phyloP scores from a whole-genome alignment of 805 yeast genomes.

The Candida odintsovae region DNA sequence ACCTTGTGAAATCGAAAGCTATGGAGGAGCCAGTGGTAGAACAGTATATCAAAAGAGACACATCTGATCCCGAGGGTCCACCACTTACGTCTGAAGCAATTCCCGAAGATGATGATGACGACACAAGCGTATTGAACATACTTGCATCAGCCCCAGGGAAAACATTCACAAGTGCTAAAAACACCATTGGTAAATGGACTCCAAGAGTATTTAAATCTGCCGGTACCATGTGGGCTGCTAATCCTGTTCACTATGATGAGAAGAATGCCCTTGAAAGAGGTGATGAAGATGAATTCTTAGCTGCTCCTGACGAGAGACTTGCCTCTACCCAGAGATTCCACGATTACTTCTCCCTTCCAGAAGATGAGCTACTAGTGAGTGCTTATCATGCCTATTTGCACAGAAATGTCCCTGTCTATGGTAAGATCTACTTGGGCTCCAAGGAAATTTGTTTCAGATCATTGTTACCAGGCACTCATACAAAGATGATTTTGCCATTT shows the following conservation, averaged over 20 bases:
- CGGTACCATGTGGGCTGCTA: constrained; percentile 48
- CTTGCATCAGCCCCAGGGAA: not conserved
- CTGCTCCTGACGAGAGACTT: constrained; percentile 35
- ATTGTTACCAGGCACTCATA: constrained; percentile 67
- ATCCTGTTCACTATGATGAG: constrained; percentile 56
- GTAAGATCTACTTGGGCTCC: constrained; percentile 71
- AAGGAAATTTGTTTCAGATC: constrained; percentile 75
- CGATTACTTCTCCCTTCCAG: constrained; percentile 57
- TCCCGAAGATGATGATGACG: not conserved
- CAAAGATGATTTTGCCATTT: constrained; percentile 79
- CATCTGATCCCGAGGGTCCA: not conserved
- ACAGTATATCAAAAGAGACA: not conserved
- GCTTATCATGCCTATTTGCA: constrained; percentile 67
- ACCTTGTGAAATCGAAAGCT: not conserved
- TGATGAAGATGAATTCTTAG: constrained; percentile 45
- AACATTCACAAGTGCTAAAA: constrained; percentile 4
- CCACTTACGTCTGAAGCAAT: not conserved
- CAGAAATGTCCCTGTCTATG: constrained; percentile 73
- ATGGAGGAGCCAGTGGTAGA: not conserved
- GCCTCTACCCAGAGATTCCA: constrained; percentile 55
- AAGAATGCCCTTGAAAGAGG: constrained; percentile 31
- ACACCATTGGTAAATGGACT: constrained; percentile 14
- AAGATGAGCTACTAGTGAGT: constrained; percentile 47
- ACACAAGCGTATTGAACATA: not conserved
- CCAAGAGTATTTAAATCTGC: constrained; percentile 21